Evolutionary conservation across 1,139 yeast species (phyloP).

Genomic region (Candida pseudocylindracea): DNA sequence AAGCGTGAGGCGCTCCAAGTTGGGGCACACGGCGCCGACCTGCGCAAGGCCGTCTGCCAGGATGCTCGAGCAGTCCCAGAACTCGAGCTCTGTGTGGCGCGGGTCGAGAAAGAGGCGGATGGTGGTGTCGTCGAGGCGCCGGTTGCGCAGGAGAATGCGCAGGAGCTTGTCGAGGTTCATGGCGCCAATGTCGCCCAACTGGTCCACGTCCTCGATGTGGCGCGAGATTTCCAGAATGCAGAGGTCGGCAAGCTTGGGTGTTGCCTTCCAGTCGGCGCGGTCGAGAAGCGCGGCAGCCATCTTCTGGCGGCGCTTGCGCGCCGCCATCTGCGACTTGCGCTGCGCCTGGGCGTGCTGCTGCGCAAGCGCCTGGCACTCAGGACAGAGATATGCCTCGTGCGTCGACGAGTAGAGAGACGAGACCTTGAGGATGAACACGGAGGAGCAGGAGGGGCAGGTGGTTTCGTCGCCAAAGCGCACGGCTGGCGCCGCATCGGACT

Average conservation of each 20-base stretch:
- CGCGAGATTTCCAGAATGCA: slow-evolving; percentile 52
- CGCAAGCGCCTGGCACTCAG: slow-evolving; percentile 29
- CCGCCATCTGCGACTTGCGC: slow-evolving; percentile 30
- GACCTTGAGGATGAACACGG: slow-evolving; percentile 33
- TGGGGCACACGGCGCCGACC: slow-evolving; percentile 66
- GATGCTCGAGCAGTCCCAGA: slow-evolving; percentile 86
- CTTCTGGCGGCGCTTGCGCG: slow-evolving; percentile 53
- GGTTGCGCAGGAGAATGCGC: slow-evolving; percentile 54
- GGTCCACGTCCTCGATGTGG: slow-evolving; percentile 58
- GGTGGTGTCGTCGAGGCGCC: slow-evolving; percentile 56
- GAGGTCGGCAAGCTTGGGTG: slow-evolving; percentile 55
- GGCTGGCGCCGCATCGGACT: slow-evolving; percentile 2
- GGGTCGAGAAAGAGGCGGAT: slow-evolving; percentile 51
- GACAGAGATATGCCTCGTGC: slow-evolving; percentile 33
- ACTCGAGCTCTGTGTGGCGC: slow-evolving; percentile 28
- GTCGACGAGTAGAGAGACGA: slow-evolving; percentile 23
- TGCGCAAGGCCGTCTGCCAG: slow-evolving; percentile 40
- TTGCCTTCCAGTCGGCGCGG: slow-evolving; percentile 7
- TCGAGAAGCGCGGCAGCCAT: slow-evolving; percentile 72
- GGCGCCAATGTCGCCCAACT: slow-evolving; percentile 59
- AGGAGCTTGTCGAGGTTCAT: slow-evolving; percentile 38
- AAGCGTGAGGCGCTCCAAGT: slow-evolving; percentile 38
- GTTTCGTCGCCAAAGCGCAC: slow-evolving; percentile 20
- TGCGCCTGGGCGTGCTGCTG: slow-evolving; percentile 19
- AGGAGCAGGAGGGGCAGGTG: slow-evolving; percentile 36